Evolutionary conservation across 495 filamentous ascomycete genomes (phyloP).

Genomic region (Niebla homalea): DNA sequence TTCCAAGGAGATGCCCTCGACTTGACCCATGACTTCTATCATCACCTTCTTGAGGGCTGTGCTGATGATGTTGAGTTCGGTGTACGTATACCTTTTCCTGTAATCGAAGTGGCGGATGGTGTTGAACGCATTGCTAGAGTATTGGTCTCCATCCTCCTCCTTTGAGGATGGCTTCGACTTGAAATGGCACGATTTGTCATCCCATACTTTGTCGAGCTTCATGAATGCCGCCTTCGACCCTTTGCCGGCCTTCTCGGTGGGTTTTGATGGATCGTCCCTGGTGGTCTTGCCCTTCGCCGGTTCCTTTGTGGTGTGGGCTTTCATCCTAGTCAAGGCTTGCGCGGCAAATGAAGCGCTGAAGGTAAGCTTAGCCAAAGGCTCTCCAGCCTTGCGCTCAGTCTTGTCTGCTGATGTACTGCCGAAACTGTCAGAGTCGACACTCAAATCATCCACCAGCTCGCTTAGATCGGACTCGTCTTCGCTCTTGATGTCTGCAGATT

Average conservation of each 20-base stretch:
- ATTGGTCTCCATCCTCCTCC: slow-evolving; percentile 57
- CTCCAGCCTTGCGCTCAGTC: slow-evolving; percentile 16
- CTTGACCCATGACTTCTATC: slow-evolving; percentile 61
- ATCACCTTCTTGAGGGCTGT: slow-evolving; percentile 62
- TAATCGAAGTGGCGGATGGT: slow-evolving; percentile 76
- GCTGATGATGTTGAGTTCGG: slow-evolving; percentile 77
- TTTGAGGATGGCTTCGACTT: slow-evolving; percentile 71
- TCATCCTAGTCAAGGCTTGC: too few relatives aligned
- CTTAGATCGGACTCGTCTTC: slow-evolving; percentile 11
- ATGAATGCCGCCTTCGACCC: slow-evolving; percentile 66
- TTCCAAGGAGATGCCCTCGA: slow-evolving; percentile 69
- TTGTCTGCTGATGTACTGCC: slow-evolving; percentile 15
- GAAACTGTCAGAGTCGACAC: slow-evolving; percentile 12
- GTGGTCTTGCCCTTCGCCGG: slow-evolving; percentile 11
- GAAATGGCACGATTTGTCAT: slow-evolving; percentile 67
- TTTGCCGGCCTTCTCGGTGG: slow-evolving; percentile 23
- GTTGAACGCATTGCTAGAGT: slow-evolving; percentile 76
- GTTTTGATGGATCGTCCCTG: slow-evolving; percentile 12
- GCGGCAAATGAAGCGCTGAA: too few relatives aligned
- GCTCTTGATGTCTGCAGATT: slow-evolving; percentile 16
- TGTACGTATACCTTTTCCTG: slow-evolving; percentile 73
- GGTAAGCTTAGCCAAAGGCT: neutral
- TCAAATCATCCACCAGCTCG: slow-evolving; percentile 15
- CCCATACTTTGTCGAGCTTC: slow-evolving; percentile 76
- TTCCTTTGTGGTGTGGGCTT: slow-evolving; percentile 16